Percentiles rank a stretch among this genome's conserved stretches.
Conservation (phyloP, 2,329 filamentous ascomycete genomes). For the Phialophora macrospora region DNA sequence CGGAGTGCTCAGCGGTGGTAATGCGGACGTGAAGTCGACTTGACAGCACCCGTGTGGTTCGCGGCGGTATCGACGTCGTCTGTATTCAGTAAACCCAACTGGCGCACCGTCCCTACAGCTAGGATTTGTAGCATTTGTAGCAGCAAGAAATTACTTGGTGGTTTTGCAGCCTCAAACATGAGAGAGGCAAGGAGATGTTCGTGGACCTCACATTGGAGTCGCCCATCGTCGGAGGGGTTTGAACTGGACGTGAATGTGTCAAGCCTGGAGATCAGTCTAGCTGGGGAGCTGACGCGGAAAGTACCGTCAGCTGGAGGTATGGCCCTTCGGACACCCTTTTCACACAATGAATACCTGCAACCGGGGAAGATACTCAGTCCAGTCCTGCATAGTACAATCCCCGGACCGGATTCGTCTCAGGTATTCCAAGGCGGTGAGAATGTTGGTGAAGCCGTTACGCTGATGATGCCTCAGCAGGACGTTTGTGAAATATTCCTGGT, state of each 20-base stretch:
- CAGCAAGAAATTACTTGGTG: neutral
- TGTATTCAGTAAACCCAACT: neutral
- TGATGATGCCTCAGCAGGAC: constrained; percentile 17
- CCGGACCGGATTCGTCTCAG: neutral
- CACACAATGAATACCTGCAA: neutral
- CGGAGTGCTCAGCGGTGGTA: no score
- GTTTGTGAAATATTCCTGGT: constrained; percentile 11
- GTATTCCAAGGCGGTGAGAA: neutral
- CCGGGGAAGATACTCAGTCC: neutral
- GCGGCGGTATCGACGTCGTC: neutral
- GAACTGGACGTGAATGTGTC: neutral
- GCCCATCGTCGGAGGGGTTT: neutral
- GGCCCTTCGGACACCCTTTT: neutral
- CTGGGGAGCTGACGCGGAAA: neutral
- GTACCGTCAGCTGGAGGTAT: neutral
- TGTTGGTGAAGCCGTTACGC: constrained; percentile 5
- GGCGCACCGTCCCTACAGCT: neutral
- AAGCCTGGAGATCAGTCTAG: neutral
- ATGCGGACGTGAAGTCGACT: no score
- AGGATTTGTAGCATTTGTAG: neutral
- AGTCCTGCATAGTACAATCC: neutral
- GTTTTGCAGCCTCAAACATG: no score
- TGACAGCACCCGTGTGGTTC: no score
- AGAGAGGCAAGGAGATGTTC: neutral
- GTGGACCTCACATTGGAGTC: neutral